A percentile compares a stretch with the other conserved stretches of the same genome.
These are phyloP conservation scores for Mycena olivaceomarginata DNA, from an alignment of 768 basidiomycete genomes.

Conservation along the genomic window DNA sequence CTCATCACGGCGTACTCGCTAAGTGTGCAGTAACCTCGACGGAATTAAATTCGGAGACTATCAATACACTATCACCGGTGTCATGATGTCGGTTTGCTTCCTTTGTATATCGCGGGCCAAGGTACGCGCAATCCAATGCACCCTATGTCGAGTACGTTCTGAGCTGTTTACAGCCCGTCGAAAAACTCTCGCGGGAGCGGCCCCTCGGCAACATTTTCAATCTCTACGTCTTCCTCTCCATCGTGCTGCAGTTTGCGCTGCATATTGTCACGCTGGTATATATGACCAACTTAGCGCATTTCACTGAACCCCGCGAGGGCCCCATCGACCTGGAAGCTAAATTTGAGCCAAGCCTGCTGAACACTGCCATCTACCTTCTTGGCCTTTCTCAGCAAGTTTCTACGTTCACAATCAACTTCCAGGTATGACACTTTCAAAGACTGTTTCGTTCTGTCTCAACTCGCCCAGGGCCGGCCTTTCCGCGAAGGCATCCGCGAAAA, in stretches of 20 bases:
- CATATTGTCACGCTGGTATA: slow-evolving; percentile 95
- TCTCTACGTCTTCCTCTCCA: slow-evolving; percentile 94
- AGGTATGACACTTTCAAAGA: slow-evolving; percentile 62
- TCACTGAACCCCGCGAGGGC: slow-evolving; percentile 83
- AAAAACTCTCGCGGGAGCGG: slow-evolving; percentile 94
- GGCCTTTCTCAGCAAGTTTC: slow-evolving; percentile 98
- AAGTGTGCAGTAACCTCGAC: slow-evolving; percentile 98
- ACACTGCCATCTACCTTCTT: slow-evolving; percentile 97
- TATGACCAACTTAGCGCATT: slow-evolving; percentile 91
- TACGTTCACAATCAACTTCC: slow-evolving; percentile 99
- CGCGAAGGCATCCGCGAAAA: slow-evolving; percentile 99
- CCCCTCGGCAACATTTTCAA: slow-evolving; percentile 98
- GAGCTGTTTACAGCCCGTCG: slow-evolving; percentile 82
- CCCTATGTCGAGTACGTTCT: not conserved
- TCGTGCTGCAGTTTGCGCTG: slow-evolving; percentile 94
- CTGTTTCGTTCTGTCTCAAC: slow-evolving; percentile 24
- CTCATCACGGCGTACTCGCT: slow-evolving; percentile 99
- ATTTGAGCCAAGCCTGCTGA: slow-evolving; percentile 95
- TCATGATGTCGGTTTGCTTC: slow-evolving; percentile 99
- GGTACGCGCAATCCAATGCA: slow-evolving; percentile 66
- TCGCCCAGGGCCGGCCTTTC: slow-evolving; percentile 91
- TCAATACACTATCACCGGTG: slow-evolving; percentile 96
- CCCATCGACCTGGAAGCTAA: slow-evolving; percentile 96
- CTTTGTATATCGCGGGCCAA: slow-evolving; percentile 98
- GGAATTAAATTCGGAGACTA: slow-evolving; percentile 99